A percentile compares a stretch with the other conserved stretches of the same genome.
These are phyloP conservation scores for Craterostigma plantagineum DNA, from an alignment of 257 asterid genomes.

Conservation along the genomic window DNA sequence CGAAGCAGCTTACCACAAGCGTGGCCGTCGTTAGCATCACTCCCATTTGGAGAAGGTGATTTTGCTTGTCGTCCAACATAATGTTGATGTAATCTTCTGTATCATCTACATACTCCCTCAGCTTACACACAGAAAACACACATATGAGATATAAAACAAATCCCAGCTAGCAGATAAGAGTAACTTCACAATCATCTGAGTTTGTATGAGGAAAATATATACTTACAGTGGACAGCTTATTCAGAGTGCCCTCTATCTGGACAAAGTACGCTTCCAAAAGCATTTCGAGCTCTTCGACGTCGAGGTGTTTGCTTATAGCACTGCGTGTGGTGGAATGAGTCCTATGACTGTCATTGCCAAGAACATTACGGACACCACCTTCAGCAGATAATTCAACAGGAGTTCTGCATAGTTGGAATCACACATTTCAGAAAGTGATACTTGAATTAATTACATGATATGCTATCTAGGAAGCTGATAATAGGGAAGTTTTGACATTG, in stretches of 20 bases:
- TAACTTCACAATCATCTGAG: background rate
- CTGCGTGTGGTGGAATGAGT: constrained; percentile 49
- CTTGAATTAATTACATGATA: too few species aligned
- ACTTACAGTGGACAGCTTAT: constrained; percentile 58
- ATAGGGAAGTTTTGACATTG: background rate
- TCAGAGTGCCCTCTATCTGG: constrained; percentile 81
- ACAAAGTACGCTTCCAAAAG: constrained; percentile 92
- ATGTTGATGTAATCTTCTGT: constrained; percentile 83
- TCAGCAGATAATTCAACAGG: constrained; percentile 35
- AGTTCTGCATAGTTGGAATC: constrained; percentile 18
- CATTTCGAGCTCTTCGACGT: constrained; percentile 98
- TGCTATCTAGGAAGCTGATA: too few species aligned
- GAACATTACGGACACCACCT: constrained; percentile 16
- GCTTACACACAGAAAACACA: too few species aligned
- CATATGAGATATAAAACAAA: too few species aligned
- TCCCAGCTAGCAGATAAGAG: background rate
- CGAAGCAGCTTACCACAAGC: constrained; percentile 49
- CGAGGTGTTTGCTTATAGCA: constrained; percentile 60
- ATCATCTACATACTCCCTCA: constrained; percentile 83
- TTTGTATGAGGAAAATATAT: background rate
- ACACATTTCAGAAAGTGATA: background rate
- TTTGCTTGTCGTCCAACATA: constrained; percentile 79
- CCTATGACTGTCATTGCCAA: constrained; percentile 66
- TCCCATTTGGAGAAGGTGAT: constrained; percentile 82
- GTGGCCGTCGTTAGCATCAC: constrained; percentile 59